Conservation (phyloP, 495 filamentous ascomycete species). For the Penicillium angulare region DNA sequence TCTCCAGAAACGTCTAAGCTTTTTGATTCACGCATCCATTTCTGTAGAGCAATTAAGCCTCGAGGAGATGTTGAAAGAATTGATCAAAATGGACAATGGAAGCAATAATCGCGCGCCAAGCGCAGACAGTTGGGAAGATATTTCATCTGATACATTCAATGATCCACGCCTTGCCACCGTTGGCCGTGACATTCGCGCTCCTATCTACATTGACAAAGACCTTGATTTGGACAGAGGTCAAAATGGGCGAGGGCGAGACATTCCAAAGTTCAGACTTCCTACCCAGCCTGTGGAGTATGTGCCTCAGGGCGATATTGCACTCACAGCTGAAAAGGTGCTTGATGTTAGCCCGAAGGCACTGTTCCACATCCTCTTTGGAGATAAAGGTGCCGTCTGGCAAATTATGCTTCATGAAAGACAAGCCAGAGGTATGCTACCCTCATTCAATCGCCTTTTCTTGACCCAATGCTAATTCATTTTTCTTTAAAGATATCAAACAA, state of each 20-base stretch:
- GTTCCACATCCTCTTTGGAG: slow-evolving; percentile 94
- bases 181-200: slow-evolving; percentile 55
- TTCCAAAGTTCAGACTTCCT: slow-evolving; percentile 81
- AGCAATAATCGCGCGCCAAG: slow-evolving; percentile 63
- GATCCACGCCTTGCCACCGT: slow-evolving; percentile 17
- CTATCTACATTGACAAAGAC: slow-evolving; percentile 62
- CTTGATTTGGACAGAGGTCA: slow-evolving; percentile 50
- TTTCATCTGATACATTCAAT: slow-evolving; percentile 56
- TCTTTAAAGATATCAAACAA: slow-evolving; percentile 62
- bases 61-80: slow-evolving; percentile 61
- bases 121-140: slow-evolving; percentile 91
- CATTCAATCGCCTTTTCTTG: background rate
- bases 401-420: slow-evolving; percentile 82
- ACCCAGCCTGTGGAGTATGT: slow-evolving; percentile 77
- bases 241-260: slow-evolving; percentile 46
- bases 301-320: slow-evolving; percentile 72
- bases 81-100: slow-evolving; percentile 69
- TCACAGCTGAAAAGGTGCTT: slow-evolving; percentile 71
- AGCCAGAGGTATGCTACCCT: slow-evolving; percentile 55
- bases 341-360: slow-evolving; percentile 88
- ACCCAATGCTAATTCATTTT: slow-evolving; percentile 15
- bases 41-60: slow-evolving; percentile 59
- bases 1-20: slow-evolving; percentile 79
- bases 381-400: slow-evolving; percentile 92
- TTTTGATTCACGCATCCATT: slow-evolving; percentile 73